Evolutionary conservation across 1,139 yeast species (phyloP).

Genomic region (Yamadazyma triangularis): DNA sequence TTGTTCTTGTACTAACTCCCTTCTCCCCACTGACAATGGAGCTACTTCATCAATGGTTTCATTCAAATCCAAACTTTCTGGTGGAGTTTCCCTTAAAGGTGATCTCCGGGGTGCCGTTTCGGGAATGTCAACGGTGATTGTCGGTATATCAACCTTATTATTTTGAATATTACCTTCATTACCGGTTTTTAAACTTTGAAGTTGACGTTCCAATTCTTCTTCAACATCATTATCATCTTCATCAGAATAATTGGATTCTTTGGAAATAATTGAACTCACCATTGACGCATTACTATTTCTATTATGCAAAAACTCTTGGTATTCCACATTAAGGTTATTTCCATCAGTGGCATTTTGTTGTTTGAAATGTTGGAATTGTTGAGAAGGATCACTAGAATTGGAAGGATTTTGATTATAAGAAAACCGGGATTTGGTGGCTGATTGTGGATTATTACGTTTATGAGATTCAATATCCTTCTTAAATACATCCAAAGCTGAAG

Average conservation of each 20-base stretch:
- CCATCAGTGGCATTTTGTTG: slow-evolving; percentile 7
- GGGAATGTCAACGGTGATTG: not conserved
- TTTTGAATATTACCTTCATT: slow-evolving; percentile 1
- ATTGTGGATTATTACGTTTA: slow-evolving; percentile 12
- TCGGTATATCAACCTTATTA: slow-evolving; percentile 1
- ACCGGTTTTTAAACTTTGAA: slow-evolving; percentile 31
- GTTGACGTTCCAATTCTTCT: slow-evolving; percentile 37
- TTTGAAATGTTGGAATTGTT: slow-evolving; percentile 14
- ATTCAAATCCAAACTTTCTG: slow-evolving; percentile 11
- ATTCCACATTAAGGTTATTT: slow-evolving; percentile 19
- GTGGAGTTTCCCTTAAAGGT: not conserved
- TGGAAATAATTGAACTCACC: slow-evolving; percentile 43
- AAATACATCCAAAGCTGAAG: slow-evolving; percentile 28
- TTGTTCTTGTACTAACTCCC: slow-evolving; percentile 5
- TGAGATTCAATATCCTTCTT: slow-evolving; percentile 26
- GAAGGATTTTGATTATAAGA: slow-evolving; percentile 4
- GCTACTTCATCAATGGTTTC: slow-evolving; percentile 20
- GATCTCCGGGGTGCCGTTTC: not conserved
- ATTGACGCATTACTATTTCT: slow-evolving; percentile 37
- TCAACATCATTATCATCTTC: slow-evolving; percentile 36
- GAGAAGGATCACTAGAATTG: slow-evolving; percentile 7
- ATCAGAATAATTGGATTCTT: slow-evolving; percentile 26
- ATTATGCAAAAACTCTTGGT: slow-evolving; percentile 24
- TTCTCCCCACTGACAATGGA: slow-evolving; percentile 21
- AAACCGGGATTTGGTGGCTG: slow-evolving; percentile 5